A percentile compares a stretch with the other conserved stretches of the same genome.
Evolutionary conservation across 2,329 filamentous ascomycete species (phyloP).

Genomic region (Talaromyces funiculosus): DNA sequence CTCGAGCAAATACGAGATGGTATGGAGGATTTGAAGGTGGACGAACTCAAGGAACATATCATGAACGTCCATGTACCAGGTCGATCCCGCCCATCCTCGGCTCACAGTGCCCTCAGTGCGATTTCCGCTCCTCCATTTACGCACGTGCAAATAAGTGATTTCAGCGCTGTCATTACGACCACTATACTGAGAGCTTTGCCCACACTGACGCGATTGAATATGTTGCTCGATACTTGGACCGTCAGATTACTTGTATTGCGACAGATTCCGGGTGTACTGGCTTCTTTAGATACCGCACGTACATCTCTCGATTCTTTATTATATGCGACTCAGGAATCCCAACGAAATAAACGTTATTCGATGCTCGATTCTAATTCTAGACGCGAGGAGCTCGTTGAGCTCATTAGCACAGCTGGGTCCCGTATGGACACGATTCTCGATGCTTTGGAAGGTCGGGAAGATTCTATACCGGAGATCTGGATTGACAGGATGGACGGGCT

Average conservation of each 20-base stretch:
- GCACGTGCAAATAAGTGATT: slow-evolving; percentile 75
- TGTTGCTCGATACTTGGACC: slow-evolving; percentile 71
- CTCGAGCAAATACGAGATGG: slow-evolving; percentile 63
- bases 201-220: slow-evolving; percentile 66
- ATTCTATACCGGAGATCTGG: slow-evolving; percentile 82
- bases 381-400: slow-evolving; percentile 57
- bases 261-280: slow-evolving; percentile 64
- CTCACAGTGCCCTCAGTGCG: slow-evolving; percentile 38
- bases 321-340: slow-evolving; percentile 22
- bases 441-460: slow-evolving; percentile 72
- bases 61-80: slow-evolving; percentile 71
- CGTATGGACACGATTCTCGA: slow-evolving; percentile 83
- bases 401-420: slow-evolving; percentile 64
- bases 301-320: slow-evolving; percentile 31
- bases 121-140: slow-evolving; percentile 35
- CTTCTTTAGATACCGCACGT: slow-evolving; percentile 50
- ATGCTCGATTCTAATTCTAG: slow-evolving; percentile 37
- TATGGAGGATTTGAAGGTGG: slow-evolving; percentile 40
- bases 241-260: slow-evolving; percentile 69
- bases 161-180: slow-evolving; percentile 83
- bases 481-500: slow-evolving; percentile 77
- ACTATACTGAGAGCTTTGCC: slow-evolving; percentile 87
- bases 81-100: slow-evolving; percentile 49
- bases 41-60: slow-evolving; percentile 86
- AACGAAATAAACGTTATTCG: slow-evolving; percentile 27